phyloP scores from a whole-genome alignment of 176 grass and related monocot species.

The Avena atlantica region DNA sequence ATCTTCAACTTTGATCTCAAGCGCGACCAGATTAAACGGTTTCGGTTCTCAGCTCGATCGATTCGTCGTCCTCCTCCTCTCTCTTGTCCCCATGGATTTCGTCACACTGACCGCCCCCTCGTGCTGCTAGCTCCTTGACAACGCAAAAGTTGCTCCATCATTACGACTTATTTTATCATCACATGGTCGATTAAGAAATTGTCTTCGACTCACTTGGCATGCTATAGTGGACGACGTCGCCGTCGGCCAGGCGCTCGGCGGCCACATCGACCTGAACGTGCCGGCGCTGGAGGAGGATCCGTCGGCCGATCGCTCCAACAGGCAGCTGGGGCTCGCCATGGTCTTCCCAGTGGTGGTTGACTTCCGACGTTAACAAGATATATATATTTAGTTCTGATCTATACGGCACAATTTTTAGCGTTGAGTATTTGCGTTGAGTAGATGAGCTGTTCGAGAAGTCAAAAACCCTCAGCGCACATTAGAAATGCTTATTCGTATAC shows the following conservation, averaged over 20 bases:
- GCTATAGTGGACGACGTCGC: conserved; percentile 44
- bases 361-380: conserved; percentile 35
- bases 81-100: neutral
- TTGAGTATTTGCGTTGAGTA: conserved; percentile 6
- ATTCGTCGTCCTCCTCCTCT: too few species aligned
- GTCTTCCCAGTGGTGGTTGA: conserved; percentile 45
- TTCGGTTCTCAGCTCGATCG: neutral
- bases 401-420: conserved; percentile 25
- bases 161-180: neutral
- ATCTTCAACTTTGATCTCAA: too few species aligned
- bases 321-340: conserved; percentile 22
- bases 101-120: neutral
- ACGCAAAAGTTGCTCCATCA: neutral
- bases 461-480: conserved; percentile 29
- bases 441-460: conserved; percentile 15
- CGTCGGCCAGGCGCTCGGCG: conserved; percentile 75
- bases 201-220: neutral
- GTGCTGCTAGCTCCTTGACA: neutral
- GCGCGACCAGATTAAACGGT: neutral
- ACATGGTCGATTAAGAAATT: too few species aligned
- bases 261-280: conserved; percentile 79
- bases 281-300: conserved; percentile 48
- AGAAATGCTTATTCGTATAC: neutral
- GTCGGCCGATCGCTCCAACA: conserved; percentile 18
- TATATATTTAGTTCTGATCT: neutral